Conservation (phyloP, 495 filamentous ascomycete species). For the Mycothermus thermophilus region DNA sequence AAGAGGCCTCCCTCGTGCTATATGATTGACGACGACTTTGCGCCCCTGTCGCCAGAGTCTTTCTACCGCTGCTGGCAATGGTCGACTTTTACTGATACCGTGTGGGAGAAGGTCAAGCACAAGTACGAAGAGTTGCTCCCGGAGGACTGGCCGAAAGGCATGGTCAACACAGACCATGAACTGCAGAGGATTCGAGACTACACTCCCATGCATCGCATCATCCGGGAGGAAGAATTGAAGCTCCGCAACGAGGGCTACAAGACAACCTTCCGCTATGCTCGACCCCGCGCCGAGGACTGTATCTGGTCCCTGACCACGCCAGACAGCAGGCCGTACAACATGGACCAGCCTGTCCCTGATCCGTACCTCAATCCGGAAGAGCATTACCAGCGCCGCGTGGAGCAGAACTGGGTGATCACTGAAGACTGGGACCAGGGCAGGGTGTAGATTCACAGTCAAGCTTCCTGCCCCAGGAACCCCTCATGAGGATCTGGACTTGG, state of each 20-base stretch:
- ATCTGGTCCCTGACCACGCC: not conserved
- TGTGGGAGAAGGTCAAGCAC: not conserved
- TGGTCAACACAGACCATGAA: too few species aligned
- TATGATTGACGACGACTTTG: not conserved
- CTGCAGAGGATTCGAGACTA: too few species aligned
- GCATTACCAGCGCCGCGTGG: not conserved
- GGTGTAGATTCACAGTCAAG: too few species aligned
- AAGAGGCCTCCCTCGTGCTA: not conserved
- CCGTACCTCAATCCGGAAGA: not conserved
- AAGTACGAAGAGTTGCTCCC: too few species aligned
- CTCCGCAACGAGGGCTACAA: not conserved
- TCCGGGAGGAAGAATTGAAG: not conserved
- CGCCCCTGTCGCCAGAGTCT: not conserved
- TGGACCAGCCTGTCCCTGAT: constrained; percentile 2
- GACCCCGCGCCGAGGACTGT: not conserved
- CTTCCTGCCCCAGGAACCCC: too few species aligned
- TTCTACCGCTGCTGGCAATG: not conserved
- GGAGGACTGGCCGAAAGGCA: too few species aligned
- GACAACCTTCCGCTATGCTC: not conserved
- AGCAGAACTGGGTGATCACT: too few species aligned
- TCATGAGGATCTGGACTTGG: too few species aligned
- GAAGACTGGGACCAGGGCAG: too few species aligned
- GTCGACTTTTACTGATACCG: not conserved
- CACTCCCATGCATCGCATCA: too few species aligned
- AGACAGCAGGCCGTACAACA: not conserved